Evolutionary conservation across 2,329 filamentous ascomycete genomes (phyloP).

Genomic region (Pseudopithomyces maydicus): DNA sequence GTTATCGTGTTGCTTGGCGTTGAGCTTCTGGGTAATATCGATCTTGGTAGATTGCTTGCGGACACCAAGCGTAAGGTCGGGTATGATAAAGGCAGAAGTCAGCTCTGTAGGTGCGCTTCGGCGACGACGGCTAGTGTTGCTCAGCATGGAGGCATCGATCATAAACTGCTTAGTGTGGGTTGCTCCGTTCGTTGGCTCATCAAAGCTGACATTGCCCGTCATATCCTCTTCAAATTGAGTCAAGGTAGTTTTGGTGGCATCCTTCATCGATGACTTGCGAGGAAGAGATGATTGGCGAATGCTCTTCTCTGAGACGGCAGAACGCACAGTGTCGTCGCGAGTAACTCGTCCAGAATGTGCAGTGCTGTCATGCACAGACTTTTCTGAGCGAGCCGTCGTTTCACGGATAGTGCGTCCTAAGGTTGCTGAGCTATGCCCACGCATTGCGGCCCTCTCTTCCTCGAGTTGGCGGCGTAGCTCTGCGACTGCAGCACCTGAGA

Average conservation of each 20-base stretch:
- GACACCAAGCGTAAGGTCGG: conserved; percentile 62
- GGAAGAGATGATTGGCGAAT: conserved; percentile 46
- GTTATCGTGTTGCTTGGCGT: conserved; percentile 55
- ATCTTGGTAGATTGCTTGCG: conserved; percentile 27
- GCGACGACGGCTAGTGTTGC: conserved; percentile 56
- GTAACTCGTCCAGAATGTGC: conserved; percentile 34
- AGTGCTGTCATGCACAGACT: conserved; percentile 44
- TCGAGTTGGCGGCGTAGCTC: conserved; percentile 61
- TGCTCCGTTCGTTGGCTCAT: conserved; percentile 25
- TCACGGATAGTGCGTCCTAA: conserved; percentile 39
- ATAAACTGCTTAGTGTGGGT: conserved; percentile 37
- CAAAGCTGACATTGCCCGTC: conserved; percentile 38
- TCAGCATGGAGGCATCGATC: conserved; percentile 50
- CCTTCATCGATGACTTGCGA: conserved; percentile 63
- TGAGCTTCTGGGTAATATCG: conserved; percentile 22
- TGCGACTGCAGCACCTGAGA: conserved; percentile 59
- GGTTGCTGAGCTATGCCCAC: conserved; percentile 30
- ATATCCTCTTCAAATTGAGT: conserved; percentile 41
- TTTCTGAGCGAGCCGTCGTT: conserved; percentile 43
- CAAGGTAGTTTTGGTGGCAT: conserved; percentile 42
- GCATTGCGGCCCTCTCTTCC: conserved; percentile 55
- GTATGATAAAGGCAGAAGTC: conserved; percentile 69
- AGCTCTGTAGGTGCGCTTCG: conserved; percentile 58
- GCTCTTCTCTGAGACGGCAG: conserved; percentile 45
- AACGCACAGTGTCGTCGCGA: conserved; percentile 44